Base-by-base conservation (phyloP, 1,139 yeast genomes). In the Kurtzmaniella quercitrusa region DNA sequence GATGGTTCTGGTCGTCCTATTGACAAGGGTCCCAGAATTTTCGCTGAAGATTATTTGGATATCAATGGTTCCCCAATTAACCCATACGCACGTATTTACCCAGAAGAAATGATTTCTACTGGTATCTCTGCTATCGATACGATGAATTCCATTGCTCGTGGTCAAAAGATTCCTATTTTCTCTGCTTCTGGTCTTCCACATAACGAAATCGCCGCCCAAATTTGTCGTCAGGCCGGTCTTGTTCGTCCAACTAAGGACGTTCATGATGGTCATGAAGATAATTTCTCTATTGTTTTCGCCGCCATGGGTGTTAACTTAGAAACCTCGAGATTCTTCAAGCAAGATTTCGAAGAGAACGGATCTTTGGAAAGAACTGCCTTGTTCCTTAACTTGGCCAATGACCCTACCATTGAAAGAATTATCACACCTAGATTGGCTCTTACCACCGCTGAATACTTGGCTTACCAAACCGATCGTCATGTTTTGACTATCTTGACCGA, bases 61-160 rank as follows among this genome's bases (percentile, higher is more conserved):
- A 94, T 93, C 61, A 93, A 93, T 65, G 99, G 99, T 47, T 89
- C 98, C 36, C 98, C 99, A 59, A 93, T 93, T 65, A 93, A 93
- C 64, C 99, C 99, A 41, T 93, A 71, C 65, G 95, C 97, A 40
- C 94, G 99, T 74, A 93, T 93, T 55, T 93, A 94, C 63, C 99
- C 99, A 19, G 98, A 93, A 74, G 99, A 93, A 76, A 93, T 93
- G 98, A 93, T 93, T 59, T 89, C 97, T 44, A 93, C 98, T 21
- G 99, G 99, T 79, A 78, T 93, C 53, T 89, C 97, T 40, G 96
- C 98, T 39, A 94, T 93, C 60, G 99, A 93, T 67, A 91, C 98
- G 46, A 93, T 94, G 98, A 94, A 93, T 71, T 91, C 98, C 36
- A 93, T 93, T 77, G 99, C 99, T 49, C 88, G 99, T 80, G 99